phyloP scores from a whole-genome alignment of 1,139 yeast genomes.

The Kodamaea alishanica region DNA sequence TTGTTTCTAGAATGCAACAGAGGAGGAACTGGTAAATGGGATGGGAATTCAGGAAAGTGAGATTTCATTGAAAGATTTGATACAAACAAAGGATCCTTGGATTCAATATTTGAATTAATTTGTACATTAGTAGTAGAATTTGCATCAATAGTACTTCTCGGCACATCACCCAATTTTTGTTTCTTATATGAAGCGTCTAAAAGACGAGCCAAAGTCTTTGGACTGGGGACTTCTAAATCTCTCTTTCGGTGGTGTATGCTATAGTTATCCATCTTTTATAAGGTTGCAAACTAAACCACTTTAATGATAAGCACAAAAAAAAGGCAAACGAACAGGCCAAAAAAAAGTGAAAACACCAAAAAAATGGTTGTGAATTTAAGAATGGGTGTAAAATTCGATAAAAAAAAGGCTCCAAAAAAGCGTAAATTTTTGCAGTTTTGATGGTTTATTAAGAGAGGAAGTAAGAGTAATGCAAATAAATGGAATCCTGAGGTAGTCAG shows the following conservation, averaged over 20 bases:
- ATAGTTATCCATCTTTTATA: slow-evolving; percentile 1
- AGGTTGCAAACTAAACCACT: neutral
- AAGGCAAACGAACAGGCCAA: no score
- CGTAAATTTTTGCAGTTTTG: no score
- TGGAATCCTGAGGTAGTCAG: no score
- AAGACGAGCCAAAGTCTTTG: slow-evolving; percentile 13
- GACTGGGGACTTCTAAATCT: slow-evolving; percentile 13
- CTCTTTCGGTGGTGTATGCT: slow-evolving; percentile 5
- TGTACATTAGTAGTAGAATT: slow-evolving; percentile 1
- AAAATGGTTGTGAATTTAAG: no score
- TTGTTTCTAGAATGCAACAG: slow-evolving; percentile 1
- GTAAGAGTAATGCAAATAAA: no score
- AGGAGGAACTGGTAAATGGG: slow-evolving; percentile 6
- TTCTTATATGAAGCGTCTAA: slow-evolving; percentile 10
- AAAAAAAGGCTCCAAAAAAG: no score
- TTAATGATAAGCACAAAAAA: no score
- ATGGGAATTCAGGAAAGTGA: slow-evolving; percentile 1
- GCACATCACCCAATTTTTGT: slow-evolving; percentile 7
- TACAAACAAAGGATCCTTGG: neutral
- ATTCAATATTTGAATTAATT: neutral
- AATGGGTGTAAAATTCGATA: no score
- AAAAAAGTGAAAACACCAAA: no score
- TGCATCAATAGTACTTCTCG: slow-evolving; percentile 8
- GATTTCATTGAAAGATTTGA: neutral
- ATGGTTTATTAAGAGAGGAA: no score